Conservation (phyloP, 2,329 filamentous ascomycete genomes). For the Trichophyton rubrum region DNA sequence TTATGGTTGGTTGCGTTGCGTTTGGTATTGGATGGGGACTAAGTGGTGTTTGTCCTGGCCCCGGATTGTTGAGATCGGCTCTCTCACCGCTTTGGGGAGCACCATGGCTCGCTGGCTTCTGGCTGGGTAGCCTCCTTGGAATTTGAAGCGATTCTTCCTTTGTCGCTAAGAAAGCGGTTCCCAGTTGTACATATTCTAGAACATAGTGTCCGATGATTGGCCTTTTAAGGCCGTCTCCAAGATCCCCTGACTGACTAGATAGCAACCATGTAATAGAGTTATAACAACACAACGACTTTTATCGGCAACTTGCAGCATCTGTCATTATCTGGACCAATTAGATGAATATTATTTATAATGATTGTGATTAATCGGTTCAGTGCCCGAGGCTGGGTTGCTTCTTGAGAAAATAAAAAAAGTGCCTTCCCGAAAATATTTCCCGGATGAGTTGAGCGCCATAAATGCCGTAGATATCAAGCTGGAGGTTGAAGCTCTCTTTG, state of each 20-base stretch:
- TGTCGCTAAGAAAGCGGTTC: not conserved
- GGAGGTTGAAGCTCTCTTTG: not conserved
- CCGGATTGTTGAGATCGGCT: constrained; percentile 36
- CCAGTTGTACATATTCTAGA: not conserved
- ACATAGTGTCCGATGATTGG: too few relatives aligned
- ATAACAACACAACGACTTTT: too few relatives aligned
- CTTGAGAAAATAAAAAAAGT: not conserved
- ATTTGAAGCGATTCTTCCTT: constrained; percentile 10
- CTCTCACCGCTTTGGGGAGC: constrained; percentile 39
- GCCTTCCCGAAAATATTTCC: not conserved
- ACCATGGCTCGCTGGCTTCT: constrained; percentile 37
- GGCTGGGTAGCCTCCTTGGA: constrained; percentile 29
- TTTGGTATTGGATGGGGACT: constrained; percentile 44
- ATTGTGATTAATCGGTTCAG: not conserved
- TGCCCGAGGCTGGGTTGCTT: not conserved
- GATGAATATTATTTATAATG: too few relatives aligned
- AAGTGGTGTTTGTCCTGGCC: constrained; percentile 41
- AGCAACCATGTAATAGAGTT: too few relatives aligned
- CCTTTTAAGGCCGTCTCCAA: too few relatives aligned
- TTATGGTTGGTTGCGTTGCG: constrained; percentile 35
- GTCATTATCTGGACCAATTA: too few relatives aligned
- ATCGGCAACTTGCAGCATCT: too few relatives aligned
- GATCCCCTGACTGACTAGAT: too few relatives aligned
- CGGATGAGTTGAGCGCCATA: not conserved
- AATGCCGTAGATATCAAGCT: not conserved